Conservation (phyloP, 2,329 filamentous ascomycete species). For the Aplosporella prunicola region DNA sequence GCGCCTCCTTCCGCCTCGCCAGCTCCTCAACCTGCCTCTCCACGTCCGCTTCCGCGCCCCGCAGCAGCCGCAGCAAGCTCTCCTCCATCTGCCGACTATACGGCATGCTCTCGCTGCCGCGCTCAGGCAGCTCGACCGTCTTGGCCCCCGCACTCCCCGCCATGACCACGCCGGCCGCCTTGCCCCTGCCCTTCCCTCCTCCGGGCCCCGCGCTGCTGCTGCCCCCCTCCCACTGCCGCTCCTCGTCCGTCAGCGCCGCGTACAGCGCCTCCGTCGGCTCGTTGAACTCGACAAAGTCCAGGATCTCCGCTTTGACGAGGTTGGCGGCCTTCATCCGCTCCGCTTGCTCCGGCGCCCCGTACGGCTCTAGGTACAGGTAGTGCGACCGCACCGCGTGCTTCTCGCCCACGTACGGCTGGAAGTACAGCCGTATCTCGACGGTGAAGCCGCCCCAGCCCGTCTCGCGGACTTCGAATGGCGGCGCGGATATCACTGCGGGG, state of each 20-base stretch:
- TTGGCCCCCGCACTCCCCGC: conserved; percentile 2
- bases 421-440: conserved; percentile 91
- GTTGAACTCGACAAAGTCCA: conserved; percentile 95
- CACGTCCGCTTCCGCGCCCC: conserved; percentile 9
- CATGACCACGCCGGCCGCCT: conserved; percentile 15
- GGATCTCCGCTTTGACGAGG: conserved; percentile 66
- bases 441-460: conserved; percentile 98
- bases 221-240: conserved; percentile 34
- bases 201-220: conserved; percentile 27
- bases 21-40: conserved; percentile 11
- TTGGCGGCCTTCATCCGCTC: conserved; percentile 47
- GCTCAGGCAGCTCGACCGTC: conserved; percentile 10
- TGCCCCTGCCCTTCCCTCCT: conserved; percentile 40
- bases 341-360: conserved; percentile 58
- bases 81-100: conserved; percentile 12
- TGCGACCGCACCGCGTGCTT: conserved; percentile 96
- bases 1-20: conserved; percentile 2
- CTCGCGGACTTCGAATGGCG: conserved; percentile 77
- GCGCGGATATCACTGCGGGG: conserved; percentile 18
- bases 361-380: conserved; percentile 82
- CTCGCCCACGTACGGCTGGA: conserved; percentile 76
- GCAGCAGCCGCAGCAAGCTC: conserved; percentile 7
- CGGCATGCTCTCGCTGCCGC: conserved; percentile 6
- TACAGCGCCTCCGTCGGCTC: conserved; percentile 91
- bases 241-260: conserved; percentile 70